Base-by-base conservation (phyloP, 371 early-diverging fungal species). In the Dichotomocladium elegans region DNA sequence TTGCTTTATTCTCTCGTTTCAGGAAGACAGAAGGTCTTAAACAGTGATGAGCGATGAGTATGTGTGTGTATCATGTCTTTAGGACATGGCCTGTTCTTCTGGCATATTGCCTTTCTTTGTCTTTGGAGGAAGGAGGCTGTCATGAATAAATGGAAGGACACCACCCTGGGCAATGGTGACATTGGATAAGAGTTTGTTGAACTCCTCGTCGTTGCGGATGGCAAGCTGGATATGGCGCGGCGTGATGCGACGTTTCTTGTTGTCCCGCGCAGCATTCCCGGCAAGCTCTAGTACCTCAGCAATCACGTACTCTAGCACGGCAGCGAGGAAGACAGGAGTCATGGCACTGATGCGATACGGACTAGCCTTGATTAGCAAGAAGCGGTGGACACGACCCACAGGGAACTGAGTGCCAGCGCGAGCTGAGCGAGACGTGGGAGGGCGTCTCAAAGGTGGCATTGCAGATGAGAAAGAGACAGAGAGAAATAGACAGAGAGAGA, bases 281-380 rank as follows among this genome's bases (percentile, higher is more conserved):
- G 93, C 93, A 63, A 93, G 77, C 74, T 94, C 93, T 53, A 93
- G 87, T 51, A 93, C 90, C 83, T 94, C 95, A 58, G 93, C 93
- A 58, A 87, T 87, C 56, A 94, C 76, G 80, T 94, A 94, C 75
- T 93, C 93, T 45, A 94, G 84, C 41, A 93, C 92, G 57, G 93
- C 91, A 51, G 93, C 92, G 30, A 92, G 74, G 78, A 91, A 94
- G 68, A 93, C 91, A 57, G 92, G 91, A 47, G 93, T 90, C 70
- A 88, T 85, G 53, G 88, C 88, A 72, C 88, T 91, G 53, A 92
- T 83, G 76, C 92, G 88, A 64, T 85, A 87, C 60, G 92, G 90
- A 71, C 91, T 91, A 85, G 89, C 89, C 55, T 91, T 92, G 71
- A 86, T 85, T 65, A 91, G 85, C 47, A 95, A 80, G 53, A 86